Evolutionary conservation across 768 basidiomycete species (phyloP).

Genomic region (Hypsizygus marmoreus): DNA sequence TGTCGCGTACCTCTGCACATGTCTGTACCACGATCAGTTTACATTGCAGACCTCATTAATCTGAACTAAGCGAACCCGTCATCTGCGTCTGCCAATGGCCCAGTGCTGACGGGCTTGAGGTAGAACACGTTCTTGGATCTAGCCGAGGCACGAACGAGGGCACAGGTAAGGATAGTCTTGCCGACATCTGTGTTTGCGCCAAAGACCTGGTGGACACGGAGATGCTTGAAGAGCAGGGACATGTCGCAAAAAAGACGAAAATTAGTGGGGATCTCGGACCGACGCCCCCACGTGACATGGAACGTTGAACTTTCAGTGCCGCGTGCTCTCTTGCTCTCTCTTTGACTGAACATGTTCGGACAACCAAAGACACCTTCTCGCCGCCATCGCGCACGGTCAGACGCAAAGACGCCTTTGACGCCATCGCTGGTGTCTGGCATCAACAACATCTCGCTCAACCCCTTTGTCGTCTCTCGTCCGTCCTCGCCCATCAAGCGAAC

Average conservation of each 20-base stretch:
- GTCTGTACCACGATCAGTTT: conserved; percentile 43
- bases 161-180: conserved; percentile 88
- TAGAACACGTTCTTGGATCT: conserved; percentile 57
- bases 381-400: conserved; percentile 46
- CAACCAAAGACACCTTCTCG: conserved; percentile 53
- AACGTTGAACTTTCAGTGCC: neutral
- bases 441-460: conserved; percentile 54
- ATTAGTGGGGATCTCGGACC: too few species aligned
- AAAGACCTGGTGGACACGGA: conserved; percentile 88
- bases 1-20: conserved; percentile 55
- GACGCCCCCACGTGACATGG: conserved; percentile 4
- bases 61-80: conserved; percentile 69
- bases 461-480: conserved; percentile 63
- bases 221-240: conserved; percentile 83
- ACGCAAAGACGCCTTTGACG: conserved; percentile 51
- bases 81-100: conserved; percentile 78
- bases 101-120: conserved; percentile 92
- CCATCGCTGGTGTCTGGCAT: conserved; percentile 45
- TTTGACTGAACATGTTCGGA: conserved; percentile 1
- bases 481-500: conserved; percentile 68
- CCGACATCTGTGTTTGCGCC: conserved; percentile 97
- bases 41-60: too few species aligned
- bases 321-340: neutral
- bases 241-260: conserved; percentile 37
- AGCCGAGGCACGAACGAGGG: conserved; percentile 80